Percentiles rank a stretch among this genome's conserved stretches.
phyloP scores from a whole-genome alignment of 2,329 filamentous ascomycete species.

The Incumbomyces delicatus region DNA sequence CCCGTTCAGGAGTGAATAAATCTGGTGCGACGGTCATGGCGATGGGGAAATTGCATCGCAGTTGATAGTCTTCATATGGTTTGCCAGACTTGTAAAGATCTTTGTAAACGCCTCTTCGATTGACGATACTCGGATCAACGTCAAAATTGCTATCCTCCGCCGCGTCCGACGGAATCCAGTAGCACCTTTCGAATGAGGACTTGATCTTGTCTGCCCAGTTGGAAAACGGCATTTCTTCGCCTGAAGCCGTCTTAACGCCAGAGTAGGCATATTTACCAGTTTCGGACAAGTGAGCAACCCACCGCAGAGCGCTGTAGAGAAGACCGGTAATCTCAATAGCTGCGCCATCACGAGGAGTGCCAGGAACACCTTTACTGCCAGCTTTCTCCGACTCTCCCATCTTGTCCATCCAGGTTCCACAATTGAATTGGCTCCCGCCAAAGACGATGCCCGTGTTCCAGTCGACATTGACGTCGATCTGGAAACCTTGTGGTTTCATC shows the following conservation, averaged over 20 bases:
- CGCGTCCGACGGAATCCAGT: constrained; percentile 66
- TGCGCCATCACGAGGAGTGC: constrained; percentile 92
- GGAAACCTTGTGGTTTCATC: constrained; percentile 87
- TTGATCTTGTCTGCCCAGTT: constrained; percentile 76
- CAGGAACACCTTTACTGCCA: constrained; percentile 83
- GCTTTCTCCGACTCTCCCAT: constrained; percentile 97
- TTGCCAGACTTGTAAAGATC: constrained; percentile 90
- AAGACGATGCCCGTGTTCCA: constrained; percentile 88
- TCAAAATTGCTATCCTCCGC: constrained; percentile 60
- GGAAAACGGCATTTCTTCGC: constrained; percentile 55
- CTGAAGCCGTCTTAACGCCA: constrained; percentile 58
- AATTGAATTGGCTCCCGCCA: constrained; percentile 88
- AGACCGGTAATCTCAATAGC: constrained; percentile 92
- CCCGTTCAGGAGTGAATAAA: constrained; percentile 70
- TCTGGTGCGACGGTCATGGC: constrained; percentile 90
- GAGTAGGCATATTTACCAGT: constrained; percentile 62
- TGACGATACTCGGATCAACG: constrained; percentile 67
- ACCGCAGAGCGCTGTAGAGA: constrained; percentile 76
- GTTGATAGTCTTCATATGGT: constrained; percentile 94
- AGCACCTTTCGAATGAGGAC: constrained; percentile 81
- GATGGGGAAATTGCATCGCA: constrained; percentile 87
- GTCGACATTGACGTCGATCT: constrained; percentile 82
- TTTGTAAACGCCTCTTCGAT: constrained; percentile 95
- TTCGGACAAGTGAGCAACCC: constrained; percentile 61
- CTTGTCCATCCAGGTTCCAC: constrained; percentile 99